Evolutionary conservation across 2,329 filamentous ascomycete species (phyloP).

Genomic region (Hymenoscyphus linearis): DNA sequence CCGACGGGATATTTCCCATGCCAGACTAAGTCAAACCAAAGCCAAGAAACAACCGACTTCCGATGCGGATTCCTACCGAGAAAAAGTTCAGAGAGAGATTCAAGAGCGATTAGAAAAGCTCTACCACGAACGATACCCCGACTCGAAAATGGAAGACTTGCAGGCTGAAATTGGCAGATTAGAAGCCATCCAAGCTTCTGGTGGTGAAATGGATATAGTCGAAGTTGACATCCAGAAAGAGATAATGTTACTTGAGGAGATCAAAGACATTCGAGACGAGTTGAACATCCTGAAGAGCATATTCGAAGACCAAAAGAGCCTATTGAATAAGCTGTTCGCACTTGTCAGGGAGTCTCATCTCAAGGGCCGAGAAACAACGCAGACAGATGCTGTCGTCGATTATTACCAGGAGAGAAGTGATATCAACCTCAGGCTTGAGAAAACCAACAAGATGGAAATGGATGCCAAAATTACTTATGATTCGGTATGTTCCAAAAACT

Average conservation of each 20-base stretch:
- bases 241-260: background rate
- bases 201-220: background rate
- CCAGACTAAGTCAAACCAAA: background rate
- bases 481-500: background rate
- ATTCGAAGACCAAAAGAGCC: background rate
- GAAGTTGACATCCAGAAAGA: background rate
- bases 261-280: conserved; percentile 4
- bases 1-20: background rate
- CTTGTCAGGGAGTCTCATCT: background rate
- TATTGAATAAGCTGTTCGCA: background rate
- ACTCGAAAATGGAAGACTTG: background rate
- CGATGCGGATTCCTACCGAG: background rate
- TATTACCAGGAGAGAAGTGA: background rate
- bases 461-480: conserved; percentile 1
- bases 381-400: background rate
- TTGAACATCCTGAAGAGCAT: conserved; percentile 1
- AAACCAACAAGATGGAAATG: conserved; percentile 1
- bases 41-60: background rate
- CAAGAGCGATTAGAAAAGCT: background rate
- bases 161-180: background rate
- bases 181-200: background rate
- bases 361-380: background rate
- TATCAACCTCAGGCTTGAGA: background rate
- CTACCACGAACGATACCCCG: background rate
- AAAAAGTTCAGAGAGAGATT: background rate